These are phyloP conservation scores for Rhizopogon roseolus DNA, from an alignment of 768 basidiomycete species.

Conservation along the genomic window DNA sequence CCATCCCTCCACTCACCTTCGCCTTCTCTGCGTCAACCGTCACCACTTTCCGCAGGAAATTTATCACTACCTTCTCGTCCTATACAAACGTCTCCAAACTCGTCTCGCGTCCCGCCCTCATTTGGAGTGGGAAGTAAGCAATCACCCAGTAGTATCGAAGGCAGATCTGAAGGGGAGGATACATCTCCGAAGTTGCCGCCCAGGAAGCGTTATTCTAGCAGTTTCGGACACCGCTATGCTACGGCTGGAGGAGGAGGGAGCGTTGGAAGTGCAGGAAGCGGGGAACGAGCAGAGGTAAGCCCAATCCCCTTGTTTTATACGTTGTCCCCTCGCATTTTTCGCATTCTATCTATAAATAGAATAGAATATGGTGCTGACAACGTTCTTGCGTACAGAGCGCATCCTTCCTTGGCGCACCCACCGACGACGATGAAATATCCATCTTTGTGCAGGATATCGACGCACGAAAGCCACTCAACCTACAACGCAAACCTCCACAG, in stretches of 20 bases:
- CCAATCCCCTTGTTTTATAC: background rate
- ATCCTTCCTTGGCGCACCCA: constrained; percentile 42
- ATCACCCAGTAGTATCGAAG: constrained; percentile 37
- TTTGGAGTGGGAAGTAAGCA: constrained; percentile 27
- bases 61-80: constrained; percentile 33
- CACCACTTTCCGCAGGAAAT: constrained; percentile 34
- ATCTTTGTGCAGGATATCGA: constrained; percentile 77
- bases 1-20: constrained; percentile 46
- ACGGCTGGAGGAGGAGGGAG: constrained; percentile 31
- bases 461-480: constrained; percentile 52
- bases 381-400: constrained; percentile 22
- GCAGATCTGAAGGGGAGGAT: constrained; percentile 33
- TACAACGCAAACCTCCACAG: background rate
- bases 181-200: constrained; percentile 16
- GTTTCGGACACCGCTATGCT: constrained; percentile 69
- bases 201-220: constrained; percentile 71
- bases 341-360: background rate
- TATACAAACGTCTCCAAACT: constrained; percentile 33
- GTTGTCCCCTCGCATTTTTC: background rate
- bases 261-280: constrained; percentile 35
- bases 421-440: constrained; percentile 76
- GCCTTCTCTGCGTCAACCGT: constrained; percentile 41
- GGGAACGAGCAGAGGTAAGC: constrained; percentile 24
- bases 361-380: background rate
- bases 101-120: constrained; percentile 37